phyloP scores from a whole-genome alignment of 352 stramenopile genomes.

The Phytophthora meadii region DNA sequence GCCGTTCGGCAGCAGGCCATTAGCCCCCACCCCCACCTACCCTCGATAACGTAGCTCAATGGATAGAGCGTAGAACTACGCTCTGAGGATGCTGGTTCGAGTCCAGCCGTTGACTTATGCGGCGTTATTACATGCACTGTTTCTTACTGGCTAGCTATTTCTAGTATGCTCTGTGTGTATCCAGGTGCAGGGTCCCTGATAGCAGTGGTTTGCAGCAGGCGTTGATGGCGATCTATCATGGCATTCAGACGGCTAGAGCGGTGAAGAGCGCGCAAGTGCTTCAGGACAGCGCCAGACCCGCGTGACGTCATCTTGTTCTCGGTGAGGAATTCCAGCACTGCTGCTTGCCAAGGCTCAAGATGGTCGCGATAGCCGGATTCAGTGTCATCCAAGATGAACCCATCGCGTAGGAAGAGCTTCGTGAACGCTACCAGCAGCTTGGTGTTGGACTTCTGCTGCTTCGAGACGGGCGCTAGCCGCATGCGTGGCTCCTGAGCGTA shows the following conservation, averaged over 20 bases:
- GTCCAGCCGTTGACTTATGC: background rate
- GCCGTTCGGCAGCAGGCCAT: background rate
- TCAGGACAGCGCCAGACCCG: constrained; percentile 10
- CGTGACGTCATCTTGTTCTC: constrained; percentile 10
- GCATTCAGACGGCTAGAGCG: constrained; percentile 1
- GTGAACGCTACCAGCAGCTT: constrained; percentile 8
- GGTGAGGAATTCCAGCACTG: too few species aligned
- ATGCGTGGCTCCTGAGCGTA: constrained; percentile 3
- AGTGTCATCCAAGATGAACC: background rate
- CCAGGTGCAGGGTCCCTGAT: constrained; percentile 14
- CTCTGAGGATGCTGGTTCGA: background rate
- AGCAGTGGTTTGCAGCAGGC: background rate
- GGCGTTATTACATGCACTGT: background rate
- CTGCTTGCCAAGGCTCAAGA: too few species aligned
- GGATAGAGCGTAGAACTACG: background rate
- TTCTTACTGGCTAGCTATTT: constrained; percentile 5
- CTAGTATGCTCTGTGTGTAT: constrained; percentile 18
- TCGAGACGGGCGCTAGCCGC: background rate
- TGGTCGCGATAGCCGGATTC: too few species aligned
- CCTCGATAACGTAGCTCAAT: constrained; percentile 5
- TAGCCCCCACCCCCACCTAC: too few species aligned
- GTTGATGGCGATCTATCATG: background rate
- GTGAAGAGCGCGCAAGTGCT: constrained; percentile 16
- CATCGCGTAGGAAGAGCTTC: constrained; percentile 3
- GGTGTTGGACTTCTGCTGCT: background rate